Conservation (phyloP, 2,329 filamentous ascomycete genomes). For the Apiospora koreana region DNA sequence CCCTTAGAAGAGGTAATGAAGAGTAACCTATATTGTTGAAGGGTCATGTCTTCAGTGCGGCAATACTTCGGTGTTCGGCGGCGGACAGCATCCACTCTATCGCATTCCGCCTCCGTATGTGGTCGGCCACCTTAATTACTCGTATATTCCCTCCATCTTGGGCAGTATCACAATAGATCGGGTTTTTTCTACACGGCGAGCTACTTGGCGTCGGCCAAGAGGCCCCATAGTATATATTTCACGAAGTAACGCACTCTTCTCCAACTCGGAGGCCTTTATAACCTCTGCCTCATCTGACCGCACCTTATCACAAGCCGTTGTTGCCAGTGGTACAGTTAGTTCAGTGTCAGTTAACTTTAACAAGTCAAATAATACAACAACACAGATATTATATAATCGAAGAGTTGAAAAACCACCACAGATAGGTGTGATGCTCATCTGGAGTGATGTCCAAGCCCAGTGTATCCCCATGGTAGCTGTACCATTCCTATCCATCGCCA, state of each 20-base stretch:
- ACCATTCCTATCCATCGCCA: not conserved
- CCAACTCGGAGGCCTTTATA: too few relatives aligned
- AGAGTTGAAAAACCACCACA: too few relatives aligned
- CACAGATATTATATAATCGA: not conserved
- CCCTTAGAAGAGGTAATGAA: not conserved
- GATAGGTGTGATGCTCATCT: not conserved
- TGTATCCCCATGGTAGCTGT: not conserved
- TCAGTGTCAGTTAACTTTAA: not conserved
- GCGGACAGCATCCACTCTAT: not conserved
- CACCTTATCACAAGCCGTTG: too few relatives aligned
- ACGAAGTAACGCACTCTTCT: too few relatives aligned
- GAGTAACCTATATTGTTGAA: not conserved
- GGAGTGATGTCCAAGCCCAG: not conserved
- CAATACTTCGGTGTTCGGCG: not conserved
- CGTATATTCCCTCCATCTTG: too few relatives aligned
- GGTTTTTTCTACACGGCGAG: too few relatives aligned
- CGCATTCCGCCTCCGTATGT: not conserved
- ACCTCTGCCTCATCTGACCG: too few relatives aligned
- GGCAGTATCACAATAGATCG: too few relatives aligned
- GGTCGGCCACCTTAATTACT: too few relatives aligned
- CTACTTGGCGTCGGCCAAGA: too few relatives aligned
- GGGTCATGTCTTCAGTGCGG: not conserved
- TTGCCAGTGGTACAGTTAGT: too few relatives aligned
- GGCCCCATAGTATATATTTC: too few relatives aligned
- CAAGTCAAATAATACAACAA: not conserved